Conservation (phyloP, 1,284 basidiomycete genomes). For the Tausonia pullulans region DNA sequence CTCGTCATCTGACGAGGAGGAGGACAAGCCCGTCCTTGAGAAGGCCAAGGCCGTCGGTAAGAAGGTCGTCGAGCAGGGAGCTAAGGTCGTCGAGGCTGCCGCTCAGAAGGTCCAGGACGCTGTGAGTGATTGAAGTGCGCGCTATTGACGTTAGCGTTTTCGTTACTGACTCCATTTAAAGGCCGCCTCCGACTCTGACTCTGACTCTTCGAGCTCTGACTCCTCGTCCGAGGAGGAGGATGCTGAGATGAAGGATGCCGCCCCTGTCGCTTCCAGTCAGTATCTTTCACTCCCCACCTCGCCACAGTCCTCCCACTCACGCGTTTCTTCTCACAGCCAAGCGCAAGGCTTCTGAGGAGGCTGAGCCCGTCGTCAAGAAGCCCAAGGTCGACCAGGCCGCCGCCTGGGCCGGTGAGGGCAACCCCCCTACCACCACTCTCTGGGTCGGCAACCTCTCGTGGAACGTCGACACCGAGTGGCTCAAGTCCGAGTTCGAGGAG, state of each 20-base stretch:
- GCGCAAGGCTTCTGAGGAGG: slow-evolving; percentile 54
- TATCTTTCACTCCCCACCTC: background rate
- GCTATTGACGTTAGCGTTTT: background rate
- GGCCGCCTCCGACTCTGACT: slow-evolving; percentile 28
- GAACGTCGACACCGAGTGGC: slow-evolving; percentile 96
- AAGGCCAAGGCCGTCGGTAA: background rate
- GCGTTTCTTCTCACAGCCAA: slow-evolving; percentile 3
- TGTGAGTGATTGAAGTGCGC: too few relatives aligned
- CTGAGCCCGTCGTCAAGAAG: slow-evolving; percentile 62
- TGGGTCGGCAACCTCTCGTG: slow-evolving; percentile 92
- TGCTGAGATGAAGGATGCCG: slow-evolving; percentile 20
- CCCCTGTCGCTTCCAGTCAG: slow-evolving; percentile 5
- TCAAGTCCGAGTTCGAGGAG: slow-evolving; percentile 76
- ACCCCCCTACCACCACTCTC: slow-evolving; percentile 55
- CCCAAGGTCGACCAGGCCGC: slow-evolving; percentile 56
- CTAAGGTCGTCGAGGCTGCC: slow-evolving; percentile 6
- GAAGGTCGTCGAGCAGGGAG: background rate
- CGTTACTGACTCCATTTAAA: slow-evolving; percentile 20
- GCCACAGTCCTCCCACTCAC: background rate
- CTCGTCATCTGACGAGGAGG: slow-evolving; percentile 26
- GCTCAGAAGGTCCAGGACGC: background rate
- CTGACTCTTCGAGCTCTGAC: slow-evolving; percentile 21
- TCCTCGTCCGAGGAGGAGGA: slow-evolving; percentile 27
- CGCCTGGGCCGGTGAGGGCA: slow-evolving; percentile 30
- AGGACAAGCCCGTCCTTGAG: slow-evolving; percentile 19